Evolutionary conservation across 1,139 yeast species (phyloP).

Genomic region (Geotrichum histeridarum): DNA sequence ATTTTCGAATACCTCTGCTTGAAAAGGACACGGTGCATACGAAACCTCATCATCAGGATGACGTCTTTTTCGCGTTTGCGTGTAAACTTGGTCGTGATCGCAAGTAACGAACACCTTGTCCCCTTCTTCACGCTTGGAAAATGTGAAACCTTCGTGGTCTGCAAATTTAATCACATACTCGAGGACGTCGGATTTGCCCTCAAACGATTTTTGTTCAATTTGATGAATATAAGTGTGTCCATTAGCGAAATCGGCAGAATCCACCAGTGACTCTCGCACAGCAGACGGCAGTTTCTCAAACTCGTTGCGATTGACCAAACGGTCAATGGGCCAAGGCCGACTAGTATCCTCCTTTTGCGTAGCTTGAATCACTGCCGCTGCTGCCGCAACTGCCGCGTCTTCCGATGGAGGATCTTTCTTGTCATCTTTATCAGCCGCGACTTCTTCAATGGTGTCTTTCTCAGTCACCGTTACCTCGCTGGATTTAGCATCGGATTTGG

Average conservation of each 20-base stretch:
- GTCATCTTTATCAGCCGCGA: neutral
- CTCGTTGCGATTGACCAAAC: constrained; percentile 9
- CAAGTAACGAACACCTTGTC: constrained; percentile 1
- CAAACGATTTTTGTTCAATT: constrained; percentile 11
- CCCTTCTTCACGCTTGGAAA: neutral
- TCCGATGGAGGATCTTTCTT: neutral
- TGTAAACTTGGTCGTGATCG: constrained; percentile 10
- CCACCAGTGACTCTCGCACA: constrained; percentile 15
- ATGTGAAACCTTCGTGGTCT: constrained; percentile 15
- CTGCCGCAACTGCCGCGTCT: constrained; percentile 1
- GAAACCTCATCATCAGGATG: neutral
- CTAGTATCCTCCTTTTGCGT: neutral
- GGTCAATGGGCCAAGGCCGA: constrained; percentile 19
- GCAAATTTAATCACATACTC: constrained; percentile 10
- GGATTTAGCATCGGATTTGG: neutral
- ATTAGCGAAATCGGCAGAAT: constrained; percentile 16
- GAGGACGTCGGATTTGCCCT: constrained; percentile 2
- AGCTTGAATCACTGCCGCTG: constrained; percentile 4
- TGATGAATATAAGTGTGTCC: constrained; percentile 17
- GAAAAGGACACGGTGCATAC: constrained; percentile 15
- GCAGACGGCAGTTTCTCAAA: constrained; percentile 12
- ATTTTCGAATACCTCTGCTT: constrained; percentile 1
- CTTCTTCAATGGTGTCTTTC: neutral
- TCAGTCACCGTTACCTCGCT: neutral
- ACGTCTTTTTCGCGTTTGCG: constrained; percentile 4